A percentile compares a stretch with the other conserved stretches of the same genome.
Conservation (phyloP, 495 filamentous ascomycete species). For the Delitschia confertaspora region DNA sequence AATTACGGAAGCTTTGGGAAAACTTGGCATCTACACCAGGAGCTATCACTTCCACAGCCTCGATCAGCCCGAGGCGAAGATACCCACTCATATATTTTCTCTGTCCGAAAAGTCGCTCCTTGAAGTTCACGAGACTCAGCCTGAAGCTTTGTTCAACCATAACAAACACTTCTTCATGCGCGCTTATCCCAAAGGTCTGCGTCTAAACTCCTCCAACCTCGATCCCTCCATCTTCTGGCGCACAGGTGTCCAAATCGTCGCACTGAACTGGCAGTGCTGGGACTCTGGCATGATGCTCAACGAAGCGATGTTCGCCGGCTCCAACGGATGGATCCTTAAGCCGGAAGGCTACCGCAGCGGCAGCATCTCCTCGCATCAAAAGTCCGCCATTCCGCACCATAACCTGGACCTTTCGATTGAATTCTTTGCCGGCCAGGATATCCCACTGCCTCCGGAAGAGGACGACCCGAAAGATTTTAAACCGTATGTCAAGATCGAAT, state of each 20-base stretch:
- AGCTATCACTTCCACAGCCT: constrained; percentile 70
- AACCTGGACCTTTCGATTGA: constrained; percentile 46
- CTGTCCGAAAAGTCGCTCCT: constrained; percentile 72
- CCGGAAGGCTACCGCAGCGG: constrained; percentile 55
- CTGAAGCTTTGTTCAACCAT: constrained; percentile 61
- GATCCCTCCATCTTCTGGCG: constrained; percentile 80
- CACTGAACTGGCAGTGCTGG: constrained; percentile 87
- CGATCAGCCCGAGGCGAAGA: constrained; percentile 53
- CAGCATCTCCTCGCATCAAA: constrained; percentile 16
- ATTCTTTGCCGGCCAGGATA: constrained; percentile 47
- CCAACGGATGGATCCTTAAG: constrained; percentile 77
- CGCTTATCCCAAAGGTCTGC: constrained; percentile 74
- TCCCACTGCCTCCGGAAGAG: constrained; percentile 46
- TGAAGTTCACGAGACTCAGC: constrained; percentile 55
- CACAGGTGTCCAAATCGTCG: constrained; percentile 83
- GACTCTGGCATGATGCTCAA: constrained; percentile 96
- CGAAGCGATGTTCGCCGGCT: constrained; percentile 79
- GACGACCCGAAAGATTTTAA: constrained; percentile 53
- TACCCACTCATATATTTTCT: constrained; percentile 80
- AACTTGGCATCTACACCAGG: constrained; percentile 72
- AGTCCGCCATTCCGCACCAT: constrained; percentile 32
- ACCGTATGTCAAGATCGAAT: constrained; percentile 71
- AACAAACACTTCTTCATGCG: constrained; percentile 77
- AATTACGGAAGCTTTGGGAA: constrained; percentile 63
- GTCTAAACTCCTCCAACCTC: constrained; percentile 75